A percentile compares a stretch with the other conserved stretches of the same genome.
These are phyloP conservation scores for Ananas comosus DNA, from an alignment of 176 grass and related monocot genomes.

Conservation along the genomic window DNA sequence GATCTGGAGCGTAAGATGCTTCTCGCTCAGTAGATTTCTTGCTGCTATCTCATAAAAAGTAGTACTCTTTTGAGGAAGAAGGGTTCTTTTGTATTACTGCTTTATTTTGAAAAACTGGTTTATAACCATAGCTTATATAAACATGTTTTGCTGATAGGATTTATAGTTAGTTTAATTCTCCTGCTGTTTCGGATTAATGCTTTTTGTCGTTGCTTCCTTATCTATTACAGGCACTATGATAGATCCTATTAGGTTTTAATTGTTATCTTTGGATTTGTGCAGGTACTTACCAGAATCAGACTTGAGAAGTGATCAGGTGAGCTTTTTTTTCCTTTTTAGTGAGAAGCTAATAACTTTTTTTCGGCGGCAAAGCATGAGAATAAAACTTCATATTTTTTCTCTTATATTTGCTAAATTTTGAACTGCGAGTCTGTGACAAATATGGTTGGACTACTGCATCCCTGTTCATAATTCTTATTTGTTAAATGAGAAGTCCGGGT, in stretches of 20 bases:
- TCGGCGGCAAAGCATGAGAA: not conserved
- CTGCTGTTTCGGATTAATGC: not conserved
- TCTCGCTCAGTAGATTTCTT: too few relatives aligned
- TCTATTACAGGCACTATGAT: not conserved
- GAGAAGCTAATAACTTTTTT: not conserved
- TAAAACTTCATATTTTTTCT: not conserved
- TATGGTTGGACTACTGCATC: not conserved
- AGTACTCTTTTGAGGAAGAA: too few relatives aligned
- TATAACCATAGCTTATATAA: too few relatives aligned
- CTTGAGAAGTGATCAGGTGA: constrained; percentile 31
- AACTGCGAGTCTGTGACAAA: not conserved
- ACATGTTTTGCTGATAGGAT: too few relatives aligned
- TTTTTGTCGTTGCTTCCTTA: constrained; percentile 12
- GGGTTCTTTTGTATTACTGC: too few relatives aligned
- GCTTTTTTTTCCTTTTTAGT: constrained; percentile 4
- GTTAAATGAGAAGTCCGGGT: not conserved
- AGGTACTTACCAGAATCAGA: constrained; percentile 26
- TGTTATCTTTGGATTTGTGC: constrained; percentile 17
- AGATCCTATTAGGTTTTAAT: constrained; percentile 10
- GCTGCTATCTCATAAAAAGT: too few relatives aligned
- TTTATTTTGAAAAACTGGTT: too few relatives aligned
- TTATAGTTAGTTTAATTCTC: not conserved
- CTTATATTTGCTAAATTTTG: not conserved
- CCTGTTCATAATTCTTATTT: not conserved
- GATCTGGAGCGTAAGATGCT: too few relatives aligned